phyloP scores from a whole-genome alignment of 2,329 filamentous ascomycete species.

The Venturia aucupariae region DNA sequence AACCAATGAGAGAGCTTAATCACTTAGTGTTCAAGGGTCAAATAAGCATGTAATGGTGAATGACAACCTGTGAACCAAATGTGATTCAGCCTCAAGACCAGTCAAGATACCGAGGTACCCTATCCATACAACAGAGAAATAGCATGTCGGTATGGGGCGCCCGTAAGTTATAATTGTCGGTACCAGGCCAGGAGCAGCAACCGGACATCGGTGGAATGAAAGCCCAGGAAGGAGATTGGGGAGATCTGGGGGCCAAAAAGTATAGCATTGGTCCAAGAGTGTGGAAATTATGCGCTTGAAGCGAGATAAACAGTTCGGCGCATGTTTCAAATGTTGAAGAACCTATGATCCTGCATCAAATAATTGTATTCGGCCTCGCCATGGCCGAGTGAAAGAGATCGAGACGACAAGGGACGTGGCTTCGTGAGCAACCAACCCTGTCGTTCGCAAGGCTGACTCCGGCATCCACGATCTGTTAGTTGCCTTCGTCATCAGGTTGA shows the following conservation, averaged over 20 bases:
- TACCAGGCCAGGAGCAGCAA: background rate
- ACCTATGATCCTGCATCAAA: background rate
- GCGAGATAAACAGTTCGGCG: background rate
- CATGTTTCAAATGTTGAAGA: background rate
- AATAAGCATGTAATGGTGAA: background rate
- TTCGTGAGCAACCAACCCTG: background rate
- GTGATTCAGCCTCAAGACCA: background rate
- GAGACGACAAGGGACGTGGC: too few relatives aligned
- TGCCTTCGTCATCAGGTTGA: background rate
- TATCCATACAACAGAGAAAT: background rate
- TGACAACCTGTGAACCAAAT: background rate
- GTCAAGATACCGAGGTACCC: background rate
- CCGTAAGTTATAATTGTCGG: background rate
- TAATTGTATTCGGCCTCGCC: background rate
- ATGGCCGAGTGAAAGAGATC: background rate
- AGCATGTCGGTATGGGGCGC: background rate
- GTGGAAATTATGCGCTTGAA: background rate
- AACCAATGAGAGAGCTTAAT: background rate
- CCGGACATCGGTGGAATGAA: background rate
- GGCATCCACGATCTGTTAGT: background rate
- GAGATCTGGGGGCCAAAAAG: background rate
- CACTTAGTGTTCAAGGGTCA: background rate
- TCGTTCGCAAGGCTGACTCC: background rate
- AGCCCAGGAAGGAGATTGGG: background rate
- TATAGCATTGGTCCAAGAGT: background rate